Evolutionary conservation across 2,329 filamentous ascomycete species (phyloP).

Genomic region (Biscogniauxia mediterranea): DNA sequence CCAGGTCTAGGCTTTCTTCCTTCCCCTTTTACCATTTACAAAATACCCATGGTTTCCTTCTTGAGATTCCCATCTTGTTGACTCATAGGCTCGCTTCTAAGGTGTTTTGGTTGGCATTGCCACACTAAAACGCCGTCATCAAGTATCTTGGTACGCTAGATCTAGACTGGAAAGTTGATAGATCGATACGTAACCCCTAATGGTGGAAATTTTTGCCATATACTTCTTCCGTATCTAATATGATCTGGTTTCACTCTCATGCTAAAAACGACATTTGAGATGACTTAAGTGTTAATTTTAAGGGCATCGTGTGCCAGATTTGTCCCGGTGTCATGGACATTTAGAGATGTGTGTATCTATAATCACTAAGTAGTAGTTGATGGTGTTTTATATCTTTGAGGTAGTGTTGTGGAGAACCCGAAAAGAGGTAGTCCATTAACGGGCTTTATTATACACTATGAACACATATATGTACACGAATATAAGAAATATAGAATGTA

Average conservation of each 20-base stretch:
- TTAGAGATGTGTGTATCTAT: neutral
- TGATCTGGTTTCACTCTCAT: neutral
- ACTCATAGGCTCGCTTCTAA: neutral
- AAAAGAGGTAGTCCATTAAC: neutral
- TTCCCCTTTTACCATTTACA: neutral
- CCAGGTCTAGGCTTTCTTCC: neutral
- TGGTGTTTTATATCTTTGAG: neutral
- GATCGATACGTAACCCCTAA: neutral
- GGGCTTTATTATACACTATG: neutral
- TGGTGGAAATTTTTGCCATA: neutral
- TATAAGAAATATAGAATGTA: neutral
- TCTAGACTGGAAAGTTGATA: neutral
- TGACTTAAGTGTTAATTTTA: neutral
- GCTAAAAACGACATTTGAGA: neutral
- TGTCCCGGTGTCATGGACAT: too few relatives aligned
- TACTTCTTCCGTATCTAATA: neutral
- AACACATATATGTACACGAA: neutral
- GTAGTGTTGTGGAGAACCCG: neutral
- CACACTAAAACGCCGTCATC: neutral
- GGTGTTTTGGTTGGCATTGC: neutral
- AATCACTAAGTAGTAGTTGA: neutral
- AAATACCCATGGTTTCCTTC: neutral
- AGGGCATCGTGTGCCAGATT: too few relatives aligned
- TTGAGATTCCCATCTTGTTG: too few relatives aligned
- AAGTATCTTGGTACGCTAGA: neutral